phyloP scores from a whole-genome alignment of 768 basidiomycete genomes.

The Serendipita vermifera region DNA sequence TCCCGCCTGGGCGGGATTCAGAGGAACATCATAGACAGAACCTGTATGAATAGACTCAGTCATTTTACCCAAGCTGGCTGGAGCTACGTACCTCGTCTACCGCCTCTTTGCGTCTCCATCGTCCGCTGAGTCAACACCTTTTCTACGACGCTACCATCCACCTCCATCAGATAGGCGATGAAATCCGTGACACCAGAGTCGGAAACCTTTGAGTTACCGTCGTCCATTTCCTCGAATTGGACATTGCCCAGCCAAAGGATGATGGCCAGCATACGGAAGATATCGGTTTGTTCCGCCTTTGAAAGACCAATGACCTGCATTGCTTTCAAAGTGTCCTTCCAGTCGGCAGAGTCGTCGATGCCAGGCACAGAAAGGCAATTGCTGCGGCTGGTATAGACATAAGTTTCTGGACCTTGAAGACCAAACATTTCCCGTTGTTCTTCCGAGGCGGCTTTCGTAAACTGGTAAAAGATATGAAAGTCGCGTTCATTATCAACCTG shows the following conservation, averaged over 20 bases:
- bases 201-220: conserved; percentile 69
- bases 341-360: conserved; percentile 83
- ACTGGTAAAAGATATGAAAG: conserved; percentile 99
- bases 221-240: conserved; percentile 75
- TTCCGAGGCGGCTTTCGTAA: conserved; percentile 85
- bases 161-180: conserved; percentile 87
- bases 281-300: conserved; percentile 73
- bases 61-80: too few relatives aligned
- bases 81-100: conserved; percentile 49
- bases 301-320: conserved; percentile 90
- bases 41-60: conserved; percentile 19
- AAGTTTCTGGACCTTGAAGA: conserved; percentile 89
- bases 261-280: conserved; percentile 83
- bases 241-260: conserved; percentile 96
- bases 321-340: conserved; percentile 76
- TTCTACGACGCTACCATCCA: conserved; percentile 61
- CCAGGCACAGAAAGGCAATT: conserved; percentile 84
- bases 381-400: conserved; percentile 84
- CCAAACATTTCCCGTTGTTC: conserved; percentile 91
- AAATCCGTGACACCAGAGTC: conserved; percentile 91
- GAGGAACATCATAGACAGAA: conserved; percentile 91
- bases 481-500: conserved; percentile 94
- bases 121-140: conserved; percentile 77
- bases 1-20: conserved; percentile 82
- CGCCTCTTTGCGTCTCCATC: conserved; percentile 87